Base-by-base conservation (phyloP, 495 filamentous ascomycete species). In the Platismatia glauca region DNA sequence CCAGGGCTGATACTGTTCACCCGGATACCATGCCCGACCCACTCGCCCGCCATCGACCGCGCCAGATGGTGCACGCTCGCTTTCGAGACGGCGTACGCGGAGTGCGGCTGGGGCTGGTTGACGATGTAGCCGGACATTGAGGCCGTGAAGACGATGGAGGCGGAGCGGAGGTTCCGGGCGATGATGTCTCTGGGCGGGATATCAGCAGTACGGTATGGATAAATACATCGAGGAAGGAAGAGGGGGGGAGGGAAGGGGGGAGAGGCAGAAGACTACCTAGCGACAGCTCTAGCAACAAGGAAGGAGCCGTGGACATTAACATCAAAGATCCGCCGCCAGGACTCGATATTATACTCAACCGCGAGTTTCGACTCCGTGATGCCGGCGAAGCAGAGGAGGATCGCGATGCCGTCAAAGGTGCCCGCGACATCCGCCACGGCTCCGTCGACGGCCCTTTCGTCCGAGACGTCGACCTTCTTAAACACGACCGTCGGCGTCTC, bases 71-170 rank as follows among this genome's bases (percentile, higher is more conserved):
- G 84, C 41, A 90, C 88, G 64, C 81, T 88, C 18, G 87, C 88
- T 80, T 90, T 91, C 69, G 86, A 89, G 41, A 87, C 85, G 68
- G 89, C 90, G 78, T 90, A 91, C 75, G 84, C 86, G 13, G 79
- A 84, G 73, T 90, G 88, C 70, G 89, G 83, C 71, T 90, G 88
- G 2, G 88, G 87, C 70, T 84, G 87, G 81, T 90, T 91, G 76
- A 90, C 88, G 67, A 90, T 84, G 65, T 78, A 78, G 67, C 87
- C 88, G 38, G 85, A 87, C 88, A 91, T 91, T 67, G 86, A 89
- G 44, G 86, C 86, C 56, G 89, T 82, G 59, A 88, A 82, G 67
- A 90, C 78, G 68, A 90, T 87, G 55, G 82, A 85, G 59, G 71
- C 71, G 4, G 82, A 79, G 9, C n/a, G 22, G 22, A 60, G 67